phyloP scores from a whole-genome alignment of 345 rosid species.

The Populus pruinosa region DNA sequence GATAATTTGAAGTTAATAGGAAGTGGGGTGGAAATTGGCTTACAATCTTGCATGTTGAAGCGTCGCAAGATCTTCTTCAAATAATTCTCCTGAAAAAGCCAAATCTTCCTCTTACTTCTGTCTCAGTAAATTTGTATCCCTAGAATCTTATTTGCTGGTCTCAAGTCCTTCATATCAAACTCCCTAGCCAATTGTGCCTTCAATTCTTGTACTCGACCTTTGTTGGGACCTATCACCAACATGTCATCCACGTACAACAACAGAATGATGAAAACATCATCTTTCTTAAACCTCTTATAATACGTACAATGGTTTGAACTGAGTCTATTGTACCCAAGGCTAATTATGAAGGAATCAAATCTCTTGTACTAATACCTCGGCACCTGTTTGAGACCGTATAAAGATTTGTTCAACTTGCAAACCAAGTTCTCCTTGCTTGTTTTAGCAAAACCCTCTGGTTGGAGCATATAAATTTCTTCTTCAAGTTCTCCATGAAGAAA shows the following conservation, averaged over 20 bases:
- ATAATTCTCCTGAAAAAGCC: not conserved
- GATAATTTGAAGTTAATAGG: not conserved
- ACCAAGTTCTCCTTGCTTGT: no score
- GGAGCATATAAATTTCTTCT: no score
- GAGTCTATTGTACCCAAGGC: not conserved
- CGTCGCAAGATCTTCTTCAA: not conserved
- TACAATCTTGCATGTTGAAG: not conserved
- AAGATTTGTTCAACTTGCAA: not conserved
- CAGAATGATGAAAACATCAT: not conserved
- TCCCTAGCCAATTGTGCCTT: no score
- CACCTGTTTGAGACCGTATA: not conserved
- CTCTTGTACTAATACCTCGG: conserved; percentile 1
- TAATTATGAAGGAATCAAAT: conserved; percentile 6
- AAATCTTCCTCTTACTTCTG: not conserved
- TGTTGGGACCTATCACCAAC: no score
- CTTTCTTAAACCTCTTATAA: not conserved
- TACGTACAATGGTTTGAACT: not conserved
- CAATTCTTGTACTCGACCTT: no score
- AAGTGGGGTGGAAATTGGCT: conserved; percentile 3
- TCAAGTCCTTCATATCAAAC: no score
- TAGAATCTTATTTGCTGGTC: no score
- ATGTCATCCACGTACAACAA: not conserved
- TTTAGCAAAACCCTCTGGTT: no score
- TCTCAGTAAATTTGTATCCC: not conserved
- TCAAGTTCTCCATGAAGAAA: no score